These are phyloP conservation scores for Fragaria iinumae DNA, from an alignment of 306 rosid genomes.

Conservation along the genomic window DNA sequence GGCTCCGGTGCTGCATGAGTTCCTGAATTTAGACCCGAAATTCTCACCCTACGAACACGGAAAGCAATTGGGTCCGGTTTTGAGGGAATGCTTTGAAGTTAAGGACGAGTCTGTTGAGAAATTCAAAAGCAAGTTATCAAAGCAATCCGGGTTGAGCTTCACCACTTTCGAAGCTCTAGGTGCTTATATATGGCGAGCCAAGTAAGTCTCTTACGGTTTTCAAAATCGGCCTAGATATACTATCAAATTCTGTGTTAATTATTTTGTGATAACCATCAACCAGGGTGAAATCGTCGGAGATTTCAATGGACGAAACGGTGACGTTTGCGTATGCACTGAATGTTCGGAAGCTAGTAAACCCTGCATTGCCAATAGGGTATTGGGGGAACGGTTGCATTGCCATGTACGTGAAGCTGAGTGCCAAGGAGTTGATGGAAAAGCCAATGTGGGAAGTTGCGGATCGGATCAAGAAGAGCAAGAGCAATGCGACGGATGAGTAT, in stretches of 20 bases:
- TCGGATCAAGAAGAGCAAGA: slow-evolving; percentile 70
- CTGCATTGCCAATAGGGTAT: slow-evolving; percentile 57
- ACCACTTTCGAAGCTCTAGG: slow-evolving; percentile 85
- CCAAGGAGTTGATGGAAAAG: slow-evolving; percentile 42
- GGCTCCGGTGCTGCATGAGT: slow-evolving; percentile 37
- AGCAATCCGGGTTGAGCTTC: slow-evolving; percentile 54
- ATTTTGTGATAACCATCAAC: background rate
- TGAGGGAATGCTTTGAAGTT: slow-evolving; percentile 54
- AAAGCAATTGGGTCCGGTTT: slow-evolving; percentile 34
- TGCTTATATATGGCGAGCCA: slow-evolving; percentile 88
- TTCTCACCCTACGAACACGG: slow-evolving; percentile 41
- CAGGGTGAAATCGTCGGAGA: slow-evolving; percentile 53
- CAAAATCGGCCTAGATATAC: too few relatives aligned
- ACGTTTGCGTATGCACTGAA: slow-evolving; percentile 71
- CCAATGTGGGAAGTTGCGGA: slow-evolving; percentile 77
- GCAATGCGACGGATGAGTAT: slow-evolving; percentile 58
- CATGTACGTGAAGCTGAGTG: slow-evolving; percentile 58
- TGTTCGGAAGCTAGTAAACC: slow-evolving; percentile 50
- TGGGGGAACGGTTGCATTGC: slow-evolving; percentile 92
- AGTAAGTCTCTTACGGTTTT: slow-evolving; percentile 37
- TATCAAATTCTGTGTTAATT: background rate
- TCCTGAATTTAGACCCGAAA: slow-evolving; percentile 49
- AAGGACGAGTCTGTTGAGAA: slow-evolving; percentile 50
- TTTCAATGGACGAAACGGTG: slow-evolving; percentile 49
- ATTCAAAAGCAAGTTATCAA: slow-evolving; percentile 41